A percentile compares a stretch with the other conserved stretches of the same genome.
Evolutionary conservation across 805 yeast species (phyloP).

Genomic region (Clavispora vitiphila): DNA sequence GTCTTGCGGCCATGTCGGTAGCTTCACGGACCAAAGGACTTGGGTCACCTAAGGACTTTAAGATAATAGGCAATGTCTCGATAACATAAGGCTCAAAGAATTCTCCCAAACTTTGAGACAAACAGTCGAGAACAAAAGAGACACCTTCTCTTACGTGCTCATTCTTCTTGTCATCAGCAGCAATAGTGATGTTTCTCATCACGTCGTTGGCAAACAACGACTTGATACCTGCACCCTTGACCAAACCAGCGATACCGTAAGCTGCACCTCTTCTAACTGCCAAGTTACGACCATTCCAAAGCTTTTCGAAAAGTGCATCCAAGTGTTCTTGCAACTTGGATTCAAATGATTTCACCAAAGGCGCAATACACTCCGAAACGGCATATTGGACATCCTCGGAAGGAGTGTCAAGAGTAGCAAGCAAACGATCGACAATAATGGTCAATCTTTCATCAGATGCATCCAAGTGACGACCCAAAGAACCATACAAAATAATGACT

Average conservation of each 20-base stretch:
- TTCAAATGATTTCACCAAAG: conserved; percentile 61
- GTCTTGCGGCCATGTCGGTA: conserved; percentile 79
- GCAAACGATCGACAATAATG: conserved; percentile 60
- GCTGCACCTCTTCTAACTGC: conserved; percentile 88
- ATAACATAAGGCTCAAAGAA: conserved; percentile 92
- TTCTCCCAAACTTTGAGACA: conserved; percentile 70
- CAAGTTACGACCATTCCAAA: conserved; percentile 46
- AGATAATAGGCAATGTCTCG: conserved; percentile 76
- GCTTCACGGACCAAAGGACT: conserved; percentile 84
- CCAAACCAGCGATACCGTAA: conserved; percentile 91
- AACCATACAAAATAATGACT: conserved; percentile 83
- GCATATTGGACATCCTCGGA: conserved; percentile 89
- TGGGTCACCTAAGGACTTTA: conserved; percentile 80
- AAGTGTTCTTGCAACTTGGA: conserved; percentile 49
- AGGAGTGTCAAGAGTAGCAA: conserved; percentile 77
- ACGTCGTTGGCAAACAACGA: conserved; percentile 73
- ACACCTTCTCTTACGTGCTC: conserved; percentile 79
- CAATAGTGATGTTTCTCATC: conserved; percentile 68
- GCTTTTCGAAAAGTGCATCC: conserved; percentile 52
- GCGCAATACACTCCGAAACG: conserved; percentile 79
- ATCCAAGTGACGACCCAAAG: conserved; percentile 79
- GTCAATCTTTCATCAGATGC: conserved; percentile 61
- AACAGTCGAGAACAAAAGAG: conserved; percentile 76
- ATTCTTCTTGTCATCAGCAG: conserved; percentile 82
- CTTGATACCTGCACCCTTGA: conserved; percentile 82